Conservation (phyloP, 768 basidiomycete genomes). For the Phlebiopsis gigantea region DNA sequence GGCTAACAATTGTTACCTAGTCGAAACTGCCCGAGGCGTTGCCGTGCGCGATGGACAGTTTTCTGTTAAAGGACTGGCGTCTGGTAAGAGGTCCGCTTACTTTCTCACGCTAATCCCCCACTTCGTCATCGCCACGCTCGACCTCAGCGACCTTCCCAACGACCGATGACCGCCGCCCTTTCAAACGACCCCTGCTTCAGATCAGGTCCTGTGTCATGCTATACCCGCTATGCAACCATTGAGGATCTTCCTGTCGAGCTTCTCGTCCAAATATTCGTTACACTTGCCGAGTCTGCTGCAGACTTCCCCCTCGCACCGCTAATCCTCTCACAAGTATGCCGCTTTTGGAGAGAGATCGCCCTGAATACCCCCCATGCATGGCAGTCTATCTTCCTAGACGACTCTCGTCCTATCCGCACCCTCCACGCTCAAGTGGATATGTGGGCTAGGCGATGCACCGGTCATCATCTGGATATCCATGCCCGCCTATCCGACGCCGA, state of each 20-base stretch:
- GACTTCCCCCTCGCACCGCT: conserved; percentile 39
- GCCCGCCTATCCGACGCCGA: conserved; percentile 48
- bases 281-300: conserved; percentile 28
- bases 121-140: conserved; percentile 1
- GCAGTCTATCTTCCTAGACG: conserved; percentile 51
- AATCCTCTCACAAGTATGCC: conserved; percentile 48
- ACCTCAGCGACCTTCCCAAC: background rate
- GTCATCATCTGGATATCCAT: conserved; percentile 51
- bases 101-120: conserved; percentile 1
- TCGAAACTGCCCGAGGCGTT: background rate
- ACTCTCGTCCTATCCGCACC: conserved; percentile 30
- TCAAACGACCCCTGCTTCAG: background rate
- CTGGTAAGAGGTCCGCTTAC: background rate
- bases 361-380: conserved; percentile 53
- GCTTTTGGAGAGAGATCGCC: conserved; percentile 52
- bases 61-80: background rate
- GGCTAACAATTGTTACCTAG: background rate
- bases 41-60: background rate
- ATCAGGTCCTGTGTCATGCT: background rate
- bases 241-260: conserved; percentile 51
- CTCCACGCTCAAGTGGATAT: conserved; percentile 44
- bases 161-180: background rate
- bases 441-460: conserved; percentile 50
- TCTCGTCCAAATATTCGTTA: conserved; percentile 55
- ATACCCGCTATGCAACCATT: conserved; percentile 14